Evolutionary conservation across 257 asterid species (phyloP), one percentile per base, ranked within the genome.

Genomic region (Coffea eugenioides): DNA sequence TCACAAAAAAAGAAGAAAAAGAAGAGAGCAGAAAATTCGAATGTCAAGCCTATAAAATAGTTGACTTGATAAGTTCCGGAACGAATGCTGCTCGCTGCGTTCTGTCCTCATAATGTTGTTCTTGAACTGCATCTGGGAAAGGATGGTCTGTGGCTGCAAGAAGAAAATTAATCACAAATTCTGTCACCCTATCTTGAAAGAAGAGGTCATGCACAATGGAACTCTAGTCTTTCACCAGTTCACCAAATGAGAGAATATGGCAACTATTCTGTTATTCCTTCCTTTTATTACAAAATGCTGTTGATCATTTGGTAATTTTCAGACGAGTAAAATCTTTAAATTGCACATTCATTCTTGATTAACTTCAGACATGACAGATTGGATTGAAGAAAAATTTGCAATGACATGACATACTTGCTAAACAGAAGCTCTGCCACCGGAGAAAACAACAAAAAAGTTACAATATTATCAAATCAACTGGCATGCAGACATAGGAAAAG

Each of bases 61-160:
- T 92, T 21, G 93, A 89, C 48, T 82, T 36, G 70, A 89, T 69
- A 64, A 92, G 85, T 78, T 89, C 93, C 75, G 88, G 91, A 46
- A 88, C 34, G 45, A 90, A 90, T 10, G 83, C 86, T 64, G 90
- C 89, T 20, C 81, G 85, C 39, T 83, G 83, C 80, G 59, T 88
- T 71, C 77, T 87, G 80, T 92, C 95, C 81, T 77, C 84, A 8
- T 77, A 75, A 72, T 84, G 75, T 74, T 71, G 74, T 72, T 61
- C 80, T 71, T 83, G 84, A 45, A 36, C 77, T 75, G 84, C 86
- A 69, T 82, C 84, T 5, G 48, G 84, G 31, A 71, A 75, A 3
- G 2, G 87, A 77, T 76, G 75, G 43, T 51, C 61, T 84, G 77
- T 76, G 59, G 83, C 86, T 57, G 65, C n/a, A 57, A 57, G 2